phyloP scores from a whole-genome alignment of 805 yeast species.

The Wickerhamomyces rabaulensis region DNA sequence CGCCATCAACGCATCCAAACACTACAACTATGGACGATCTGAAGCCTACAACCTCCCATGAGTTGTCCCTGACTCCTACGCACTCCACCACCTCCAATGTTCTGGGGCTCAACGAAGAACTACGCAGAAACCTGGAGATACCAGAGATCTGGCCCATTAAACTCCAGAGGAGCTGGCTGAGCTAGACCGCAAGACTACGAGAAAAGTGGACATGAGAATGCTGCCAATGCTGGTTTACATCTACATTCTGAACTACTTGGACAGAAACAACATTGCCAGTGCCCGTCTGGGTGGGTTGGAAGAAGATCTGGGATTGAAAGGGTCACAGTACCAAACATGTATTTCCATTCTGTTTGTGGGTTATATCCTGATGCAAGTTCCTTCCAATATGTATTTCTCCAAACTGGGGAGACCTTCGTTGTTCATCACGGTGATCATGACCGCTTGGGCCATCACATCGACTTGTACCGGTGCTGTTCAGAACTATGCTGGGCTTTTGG shows the following conservation, averaged over 20 bases:
- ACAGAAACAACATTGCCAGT: conserved; percentile 44
- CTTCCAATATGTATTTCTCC: conserved; percentile 39
- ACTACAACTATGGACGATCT: too few relatives aligned
- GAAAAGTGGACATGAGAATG: conserved; percentile 44
- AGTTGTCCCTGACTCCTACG: too few relatives aligned
- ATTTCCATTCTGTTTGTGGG: conserved; percentile 49
- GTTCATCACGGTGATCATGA: conserved; percentile 45
- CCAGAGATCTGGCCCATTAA: conserved; percentile 20
- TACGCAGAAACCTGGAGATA: conserved; percentile 9
- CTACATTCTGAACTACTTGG: conserved; percentile 47
- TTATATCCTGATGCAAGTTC: conserved; percentile 46
- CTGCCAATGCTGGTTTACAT: conserved; percentile 45
- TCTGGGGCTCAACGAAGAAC: conserved; percentile 12
- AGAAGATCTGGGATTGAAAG: conserved; percentile 37
- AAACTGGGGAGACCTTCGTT: conserved; percentile 44
- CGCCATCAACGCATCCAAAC: too few relatives aligned
- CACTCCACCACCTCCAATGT: too few relatives aligned
- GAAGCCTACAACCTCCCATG: too few relatives aligned
- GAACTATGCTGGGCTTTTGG: conserved; percentile 26
- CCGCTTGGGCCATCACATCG: conserved; percentile 41
- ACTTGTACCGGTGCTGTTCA: conserved; percentile 30
- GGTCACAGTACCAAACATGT: conserved; percentile 42
- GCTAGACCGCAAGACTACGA: conserved; percentile 37
- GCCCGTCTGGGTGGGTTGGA: conserved; percentile 46
- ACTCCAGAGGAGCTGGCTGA: conserved; percentile 37